Percentiles rank a stretch among this genome's conserved stretches.
Conservation (phyloP, 805 yeast genomes). For the Jamesozyma spencerorum region DNA sequence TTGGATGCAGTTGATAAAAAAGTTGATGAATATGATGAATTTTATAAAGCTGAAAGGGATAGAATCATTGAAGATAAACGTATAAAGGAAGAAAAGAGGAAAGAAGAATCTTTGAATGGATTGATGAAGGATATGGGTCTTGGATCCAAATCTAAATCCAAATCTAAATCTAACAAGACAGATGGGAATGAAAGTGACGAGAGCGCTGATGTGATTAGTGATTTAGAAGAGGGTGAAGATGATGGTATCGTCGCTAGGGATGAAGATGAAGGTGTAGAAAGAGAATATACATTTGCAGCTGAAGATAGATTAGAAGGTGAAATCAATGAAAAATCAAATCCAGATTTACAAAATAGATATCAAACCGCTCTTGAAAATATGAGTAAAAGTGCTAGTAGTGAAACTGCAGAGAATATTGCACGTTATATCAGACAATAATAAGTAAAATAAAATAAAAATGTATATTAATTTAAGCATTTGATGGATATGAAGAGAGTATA, state of each 20-base stretch:
- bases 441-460: too few relatives aligned
- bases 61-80: slow-evolving; percentile 67
- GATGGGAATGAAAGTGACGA: slow-evolving; percentile 34
- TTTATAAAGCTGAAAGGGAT: slow-evolving; percentile 80
- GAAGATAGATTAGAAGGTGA: slow-evolving; percentile 54
- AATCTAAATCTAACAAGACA: slow-evolving; percentile 27
- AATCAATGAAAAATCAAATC: slow-evolving; percentile 35
- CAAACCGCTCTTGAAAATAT: slow-evolving; percentile 60
- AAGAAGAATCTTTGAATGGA: slow-evolving; percentile 58
- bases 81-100: slow-evolving; percentile 60
- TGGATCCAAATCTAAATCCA: too few relatives aligned
- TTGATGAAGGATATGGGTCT: slow-evolving; percentile 84
- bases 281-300: slow-evolving; percentile 66
- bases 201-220: slow-evolving; percentile 44
- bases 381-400: slow-evolving; percentile 51
- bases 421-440: slow-evolving; percentile 43
- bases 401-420: slow-evolving; percentile 67
- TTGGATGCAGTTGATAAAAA: slow-evolving; percentile 75
- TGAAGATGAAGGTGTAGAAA: slow-evolving; percentile 47
- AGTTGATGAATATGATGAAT: slow-evolving; percentile 77
- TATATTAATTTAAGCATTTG: too few relatives aligned
- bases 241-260: slow-evolving; percentile 37
- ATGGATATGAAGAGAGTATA: too few relatives aligned
- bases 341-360: slow-evolving; percentile 55
- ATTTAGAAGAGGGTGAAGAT: slow-evolving; percentile 34